phyloP scores from a whole-genome alignment of 345 rosid species.

The Cardiospermum halicacabum region DNA sequence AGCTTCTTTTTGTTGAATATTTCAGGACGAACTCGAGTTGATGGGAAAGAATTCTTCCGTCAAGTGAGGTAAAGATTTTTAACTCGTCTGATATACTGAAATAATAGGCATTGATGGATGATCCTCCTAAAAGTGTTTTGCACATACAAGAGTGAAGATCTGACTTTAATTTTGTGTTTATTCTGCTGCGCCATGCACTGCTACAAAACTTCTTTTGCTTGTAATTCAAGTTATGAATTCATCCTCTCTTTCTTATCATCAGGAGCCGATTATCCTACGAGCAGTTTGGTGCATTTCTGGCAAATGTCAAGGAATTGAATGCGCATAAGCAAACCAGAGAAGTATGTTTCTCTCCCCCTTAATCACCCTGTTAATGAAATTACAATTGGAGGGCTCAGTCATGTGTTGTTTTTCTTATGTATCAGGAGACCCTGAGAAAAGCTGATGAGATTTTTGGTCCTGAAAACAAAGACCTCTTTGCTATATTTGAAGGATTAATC shows the following conservation, averaged over 20 bases:
- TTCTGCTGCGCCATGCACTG: background rate
- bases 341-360: constrained; percentile 26
- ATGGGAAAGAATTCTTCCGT: constrained; percentile 94
- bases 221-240: constrained; percentile 1
- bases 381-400: background rate
- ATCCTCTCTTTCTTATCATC: constrained; percentile 13
- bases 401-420: background rate
- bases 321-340: constrained; percentile 89
- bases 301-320: constrained; percentile 91
- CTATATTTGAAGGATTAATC: constrained; percentile 75
- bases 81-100: background rate
- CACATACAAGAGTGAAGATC: too few species aligned
- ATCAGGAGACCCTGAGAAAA: constrained; percentile 78
- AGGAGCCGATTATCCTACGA: constrained; percentile 80
- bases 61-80: constrained; percentile 71
- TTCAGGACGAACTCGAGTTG: constrained; percentile 79
- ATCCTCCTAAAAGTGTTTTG: too few species aligned
- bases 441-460: constrained; percentile 80
- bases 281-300: constrained; percentile 88
- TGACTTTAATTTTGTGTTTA: too few species aligned
- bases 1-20: background rate
- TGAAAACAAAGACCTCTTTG: constrained; percentile 77
- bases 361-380: background rate
- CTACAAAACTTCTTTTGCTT: constrained; percentile 3
- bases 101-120: too few species aligned